Base-by-base conservation (phyloP, 2,329 filamentous ascomycete genomes). In the Sporothrix pallida region DNA sequence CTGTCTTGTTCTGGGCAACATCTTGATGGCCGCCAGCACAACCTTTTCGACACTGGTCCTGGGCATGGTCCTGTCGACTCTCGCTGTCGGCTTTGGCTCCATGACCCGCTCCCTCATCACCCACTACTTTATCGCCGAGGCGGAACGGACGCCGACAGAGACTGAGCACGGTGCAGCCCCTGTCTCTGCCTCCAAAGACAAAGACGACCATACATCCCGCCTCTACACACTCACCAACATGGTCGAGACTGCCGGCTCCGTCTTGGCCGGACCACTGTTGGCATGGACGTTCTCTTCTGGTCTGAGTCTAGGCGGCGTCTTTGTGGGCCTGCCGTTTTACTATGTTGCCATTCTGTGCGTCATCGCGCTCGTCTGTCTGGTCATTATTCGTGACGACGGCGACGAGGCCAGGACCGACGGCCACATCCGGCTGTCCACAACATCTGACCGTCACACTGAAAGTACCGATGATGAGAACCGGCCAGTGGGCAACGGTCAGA, bases 211-310 rank as follows among this genome's bases (percentile, higher is more conserved):
- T 69, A 79, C 76, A 15, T 77, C 76, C 8, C 76, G 79, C 31
- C 73, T 81, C n/a, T 79, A 79, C 72, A 78, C 78, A 5, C 75
- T 80, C n/a, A 77, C 78, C 20, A 76, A 77, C 73, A 79, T 79
- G 67, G 73, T 77, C 10, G 78, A 79, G 75, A 78, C 77, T 4
- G 58, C 76, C 9, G 77, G 79, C 44, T 74, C 73, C 44, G 74
- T 80, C 12, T 72, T 78, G 37, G 76, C 75, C 1, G 78, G 77
- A 1, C 78, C 79, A n/a, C 63, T 77, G 9, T 73, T 80, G 42
- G 78, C 78, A 9, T 77, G 78, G 76, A 50, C 75, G 2, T 80
- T 80, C 62, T 77, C 76, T 2, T 56, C 67, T 6, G 78, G 79
- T 13, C 75, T 81, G 75, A 44, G 69, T 26, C 58, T 76, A 2